Evolutionary conservation across 2,329 filamentous ascomycete genomes (phyloP).

Genomic region (Ophiocordyceps camponoti-saundersi): DNA sequence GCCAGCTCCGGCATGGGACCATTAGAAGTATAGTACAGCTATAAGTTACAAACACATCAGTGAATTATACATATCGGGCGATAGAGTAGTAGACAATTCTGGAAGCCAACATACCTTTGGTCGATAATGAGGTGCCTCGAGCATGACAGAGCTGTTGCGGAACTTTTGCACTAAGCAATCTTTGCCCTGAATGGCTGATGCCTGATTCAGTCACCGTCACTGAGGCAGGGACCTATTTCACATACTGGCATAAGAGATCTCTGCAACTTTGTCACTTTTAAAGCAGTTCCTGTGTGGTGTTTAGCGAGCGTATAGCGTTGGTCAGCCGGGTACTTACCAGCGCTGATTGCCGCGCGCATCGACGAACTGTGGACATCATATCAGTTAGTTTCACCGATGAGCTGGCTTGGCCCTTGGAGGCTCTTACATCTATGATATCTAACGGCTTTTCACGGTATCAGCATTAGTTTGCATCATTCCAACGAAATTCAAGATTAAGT

Average conservation of each 20-base stretch:
- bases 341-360: slow-evolving; percentile 51
- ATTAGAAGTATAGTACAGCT: slow-evolving; percentile 37
- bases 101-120: slow-evolving; percentile 47
- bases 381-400: no score
- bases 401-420: slow-evolving; percentile 11
- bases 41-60: background rate
- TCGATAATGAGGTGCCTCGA: slow-evolving; percentile 63
- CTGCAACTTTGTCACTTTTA: slow-evolving; percentile 68
- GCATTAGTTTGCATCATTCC: slow-evolving; percentile 3
- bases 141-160: slow-evolving; percentile 90
- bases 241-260: slow-evolving; percentile 89
- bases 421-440: slow-evolving; percentile 52
- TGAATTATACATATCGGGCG: background rate
- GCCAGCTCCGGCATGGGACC: slow-evolving; percentile 31
- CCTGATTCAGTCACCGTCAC: slow-evolving; percentile 8
- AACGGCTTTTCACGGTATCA: slow-evolving; percentile 37
- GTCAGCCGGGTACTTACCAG: slow-evolving; percentile 29
- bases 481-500: background rate
- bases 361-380: slow-evolving; percentile 39
- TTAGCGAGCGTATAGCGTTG: background rate
- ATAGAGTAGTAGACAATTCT: background rate
- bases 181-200: slow-evolving; percentile 69
- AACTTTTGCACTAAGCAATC: slow-evolving; percentile 91
- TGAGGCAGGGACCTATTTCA: background rate
- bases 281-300: slow-evolving; percentile 49